Evolutionary conservation across 139 green algal species (phyloP).

Genomic region (Chlorella ohadii): DNA sequence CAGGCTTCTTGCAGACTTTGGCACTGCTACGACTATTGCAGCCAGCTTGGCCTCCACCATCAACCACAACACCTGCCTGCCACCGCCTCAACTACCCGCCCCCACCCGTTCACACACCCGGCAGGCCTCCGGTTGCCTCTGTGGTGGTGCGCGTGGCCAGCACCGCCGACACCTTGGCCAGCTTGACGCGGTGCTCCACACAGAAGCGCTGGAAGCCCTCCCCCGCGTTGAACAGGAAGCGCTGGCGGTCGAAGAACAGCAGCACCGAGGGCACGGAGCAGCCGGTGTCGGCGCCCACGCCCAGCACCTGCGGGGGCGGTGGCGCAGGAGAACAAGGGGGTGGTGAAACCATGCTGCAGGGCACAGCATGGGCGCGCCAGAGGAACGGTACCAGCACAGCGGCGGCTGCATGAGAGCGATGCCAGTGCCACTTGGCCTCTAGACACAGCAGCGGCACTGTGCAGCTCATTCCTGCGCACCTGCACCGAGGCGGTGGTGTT

Average conservation of each 20-base stretch:
- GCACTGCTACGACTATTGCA: background rate
- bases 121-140: conserved; percentile 84
- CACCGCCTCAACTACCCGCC: background rate
- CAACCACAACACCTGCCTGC: background rate
- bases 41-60: background rate
- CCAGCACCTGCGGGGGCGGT: conserved; percentile 46
- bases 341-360: too few species aligned
- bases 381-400: too few species aligned
- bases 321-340: background rate
- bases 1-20: too few species aligned
- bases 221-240: conserved; percentile 96
- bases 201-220: conserved; percentile 94
- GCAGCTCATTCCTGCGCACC: conserved; percentile 7
- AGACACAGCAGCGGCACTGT: too few species aligned
- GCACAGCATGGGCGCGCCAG: too few species aligned
- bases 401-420: too few species aligned
- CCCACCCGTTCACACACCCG: conserved; percentile 53
- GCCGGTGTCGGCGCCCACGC: conserved; percentile 69
- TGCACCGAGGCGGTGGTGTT: conserved; percentile 59
- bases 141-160: conserved; percentile 75
- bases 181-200: conserved; percentile 84
- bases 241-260: conserved; percentile 91
- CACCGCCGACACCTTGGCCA: conserved; percentile 66
- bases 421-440: too few species aligned
- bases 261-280: conserved; percentile 82